Conservation (phyloP, 257 asterid species). For the Prunella vulgaris region DNA sequence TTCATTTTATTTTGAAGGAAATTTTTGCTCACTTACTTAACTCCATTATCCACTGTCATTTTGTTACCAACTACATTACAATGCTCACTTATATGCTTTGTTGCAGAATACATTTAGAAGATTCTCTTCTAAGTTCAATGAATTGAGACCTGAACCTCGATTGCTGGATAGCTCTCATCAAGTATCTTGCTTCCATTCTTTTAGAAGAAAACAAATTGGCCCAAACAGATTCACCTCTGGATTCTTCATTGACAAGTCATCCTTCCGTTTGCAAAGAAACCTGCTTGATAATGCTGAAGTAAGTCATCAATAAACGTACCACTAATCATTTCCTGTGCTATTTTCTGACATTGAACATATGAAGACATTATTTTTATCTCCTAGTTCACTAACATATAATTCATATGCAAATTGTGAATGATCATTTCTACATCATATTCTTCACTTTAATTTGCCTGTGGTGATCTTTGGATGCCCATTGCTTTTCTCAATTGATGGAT, state of each 20-base stretch:
- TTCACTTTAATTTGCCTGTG: constrained; percentile 4
- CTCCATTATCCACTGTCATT: neutral
- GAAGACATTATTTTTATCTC: neutral
- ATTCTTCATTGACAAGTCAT: constrained; percentile 60
- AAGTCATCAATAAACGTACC: constrained; percentile 22
- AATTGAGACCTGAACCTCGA: constrained; percentile 25
- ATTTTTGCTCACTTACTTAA: neutral
- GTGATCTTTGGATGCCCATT: constrained; percentile 4
- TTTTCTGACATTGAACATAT: constrained; percentile 16
- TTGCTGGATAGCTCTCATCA: constrained; percentile 28
- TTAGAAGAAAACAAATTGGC: constrained; percentile 40
- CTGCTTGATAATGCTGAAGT: constrained; percentile 38
- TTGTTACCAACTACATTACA: constrained; percentile 5
- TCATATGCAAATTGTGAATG: constrained; percentile 10
- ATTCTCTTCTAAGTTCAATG: constrained; percentile 39
- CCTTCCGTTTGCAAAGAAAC: constrained; percentile 39
- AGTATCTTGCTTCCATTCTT: constrained; percentile 60
- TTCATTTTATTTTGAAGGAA: neutral
- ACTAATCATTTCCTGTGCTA: neutral
- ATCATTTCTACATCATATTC: constrained; percentile 1
- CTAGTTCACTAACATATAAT: constrained; percentile 10
- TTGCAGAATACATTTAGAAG: constrained; percentile 60
- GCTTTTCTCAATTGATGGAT: constrained; percentile 7
- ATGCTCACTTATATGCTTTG: constrained; percentile 6
- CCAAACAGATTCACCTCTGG: constrained; percentile 47